Evolutionary conservation across 345 rosid genomes (phyloP).

Genomic region (Conringia planisiliqua): DNA sequence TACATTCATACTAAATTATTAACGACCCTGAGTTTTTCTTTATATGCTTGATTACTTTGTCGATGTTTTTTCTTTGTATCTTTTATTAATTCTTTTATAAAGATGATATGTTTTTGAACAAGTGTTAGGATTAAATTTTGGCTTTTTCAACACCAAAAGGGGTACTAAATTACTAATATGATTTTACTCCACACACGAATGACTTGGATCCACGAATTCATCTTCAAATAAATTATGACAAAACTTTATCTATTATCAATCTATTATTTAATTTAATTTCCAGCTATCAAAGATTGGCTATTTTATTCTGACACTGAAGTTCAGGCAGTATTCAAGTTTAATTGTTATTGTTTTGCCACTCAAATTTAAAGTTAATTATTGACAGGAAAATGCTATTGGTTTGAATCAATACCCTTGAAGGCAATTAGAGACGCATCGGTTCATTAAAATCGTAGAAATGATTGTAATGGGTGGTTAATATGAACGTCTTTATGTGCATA

Average conservation of each 20-base stretch:
- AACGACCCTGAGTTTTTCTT: not conserved
- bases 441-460: not conserved
- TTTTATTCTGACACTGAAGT: conserved; percentile 3
- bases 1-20: not conserved
- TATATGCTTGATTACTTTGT: not conserved
- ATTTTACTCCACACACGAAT: conserved; percentile 14
- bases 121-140: conserved; percentile 23
- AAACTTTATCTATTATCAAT: not conserved
- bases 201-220: conserved; percentile 34
- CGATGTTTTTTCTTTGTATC: conserved; percentile 6
- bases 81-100: not conserved
- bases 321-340: not conserved
- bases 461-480: not conserved
- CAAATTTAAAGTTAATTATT: not conserved
- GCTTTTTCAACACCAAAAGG: conserved; percentile 24
- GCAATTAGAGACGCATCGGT: not conserved
- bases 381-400: not conserved
- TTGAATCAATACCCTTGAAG: not conserved
- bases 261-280: not conserved
- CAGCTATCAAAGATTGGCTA: not conserved
- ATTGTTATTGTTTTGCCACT: not conserved
- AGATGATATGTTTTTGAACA: not conserved
- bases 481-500: not conserved
- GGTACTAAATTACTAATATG: not conserved
- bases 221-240: not conserved